Evolutionary conservation across 129 eudicot species (phyloP).

Genomic region (Helianthus tuberosus): DNA sequence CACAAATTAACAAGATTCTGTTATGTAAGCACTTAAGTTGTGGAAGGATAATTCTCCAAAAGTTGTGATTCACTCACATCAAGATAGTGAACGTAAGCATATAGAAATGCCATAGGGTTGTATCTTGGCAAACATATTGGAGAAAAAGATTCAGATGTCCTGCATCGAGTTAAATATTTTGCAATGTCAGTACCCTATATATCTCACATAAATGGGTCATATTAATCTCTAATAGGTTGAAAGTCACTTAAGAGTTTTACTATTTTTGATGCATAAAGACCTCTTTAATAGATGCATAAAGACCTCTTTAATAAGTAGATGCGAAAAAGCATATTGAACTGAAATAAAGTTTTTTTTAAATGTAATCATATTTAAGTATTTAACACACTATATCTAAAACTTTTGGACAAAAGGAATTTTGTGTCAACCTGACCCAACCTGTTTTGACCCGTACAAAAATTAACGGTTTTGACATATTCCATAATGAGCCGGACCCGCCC

Average conservation of each 20-base stretch:
- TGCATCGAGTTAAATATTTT: slow-evolving; percentile 39
- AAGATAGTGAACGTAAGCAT: slow-evolving; percentile 90
- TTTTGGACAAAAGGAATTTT: neutral
- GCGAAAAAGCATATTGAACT: neutral
- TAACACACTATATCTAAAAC: neutral
- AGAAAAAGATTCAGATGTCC: slow-evolving; percentile 97
- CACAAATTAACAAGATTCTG: slow-evolving; percentile 2
- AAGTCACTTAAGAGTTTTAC: neutral
- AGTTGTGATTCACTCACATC: slow-evolving; percentile 62
- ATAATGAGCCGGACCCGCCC: neutral
- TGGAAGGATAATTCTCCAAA: neutral
- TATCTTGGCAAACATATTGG: slow-evolving; percentile 98
- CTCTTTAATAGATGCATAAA: neutral
- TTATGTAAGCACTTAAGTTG: slow-evolving; percentile 5
- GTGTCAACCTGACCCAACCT: neutral
- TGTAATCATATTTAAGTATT: too few relatives aligned
- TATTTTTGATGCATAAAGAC: neutral
- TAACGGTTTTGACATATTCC: neutral
- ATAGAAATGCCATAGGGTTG: slow-evolving; percentile 94
- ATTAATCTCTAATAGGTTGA: neutral
- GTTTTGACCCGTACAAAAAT: neutral
- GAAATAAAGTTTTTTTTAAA: too few relatives aligned
- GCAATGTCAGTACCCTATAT: slow-evolving; percentile 19
- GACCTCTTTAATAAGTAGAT: neutral
- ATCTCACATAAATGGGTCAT: slow-evolving; percentile 7